phyloP scores from a whole-genome alignment of 352 stramenopile species.

The Detonula confervacea region DNA sequence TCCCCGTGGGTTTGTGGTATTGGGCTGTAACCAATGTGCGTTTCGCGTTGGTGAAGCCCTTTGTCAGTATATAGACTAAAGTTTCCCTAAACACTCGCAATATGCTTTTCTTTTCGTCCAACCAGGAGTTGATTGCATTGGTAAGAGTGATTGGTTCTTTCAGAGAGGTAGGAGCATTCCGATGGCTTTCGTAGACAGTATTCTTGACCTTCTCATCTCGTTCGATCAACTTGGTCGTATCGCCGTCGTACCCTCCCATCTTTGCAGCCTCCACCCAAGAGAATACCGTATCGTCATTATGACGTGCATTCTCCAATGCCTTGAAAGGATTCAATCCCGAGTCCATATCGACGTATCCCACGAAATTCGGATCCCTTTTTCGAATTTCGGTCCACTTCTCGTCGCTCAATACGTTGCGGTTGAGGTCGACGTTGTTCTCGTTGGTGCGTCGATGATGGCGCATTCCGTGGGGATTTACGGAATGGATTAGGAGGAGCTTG shows the following conservation, averaged over 20 bases:
- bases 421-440: slow-evolving; percentile 94
- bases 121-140: not conserved
- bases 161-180: not conserved
- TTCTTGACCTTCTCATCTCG: slow-evolving; percentile 21
- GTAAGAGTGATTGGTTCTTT: not conserved
- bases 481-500: slow-evolving; percentile 91
- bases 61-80: slow-evolving; percentile 31
- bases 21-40: slow-evolving; percentile 89
- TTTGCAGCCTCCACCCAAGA: slow-evolving; percentile 20
- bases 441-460: slow-evolving; percentile 89
- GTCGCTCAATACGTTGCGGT: slow-evolving; percentile 89
- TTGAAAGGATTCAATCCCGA: slow-evolving; percentile 39
- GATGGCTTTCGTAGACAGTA: not conserved
- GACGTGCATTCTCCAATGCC: no score
- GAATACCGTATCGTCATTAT: slow-evolving; percentile 15
- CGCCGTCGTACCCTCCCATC: slow-evolving; percentile 17
- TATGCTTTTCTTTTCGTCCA: slow-evolving; percentile 9
- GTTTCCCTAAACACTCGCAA: not conserved
- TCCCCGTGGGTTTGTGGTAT: slow-evolving; percentile 88
- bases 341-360: slow-evolving; percentile 84
- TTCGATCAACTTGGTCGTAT: slow-evolving; percentile 16
- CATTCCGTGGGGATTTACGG: slow-evolving; percentile 93
- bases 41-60: slow-evolving; percentile 84
- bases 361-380: slow-evolving; percentile 85
- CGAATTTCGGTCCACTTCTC: slow-evolving; percentile 76